These are phyloP conservation scores for Apiospora phragmitis DNA, from an alignment of 2,329 filamentous ascomycete species.

Conservation along the genomic window DNA sequence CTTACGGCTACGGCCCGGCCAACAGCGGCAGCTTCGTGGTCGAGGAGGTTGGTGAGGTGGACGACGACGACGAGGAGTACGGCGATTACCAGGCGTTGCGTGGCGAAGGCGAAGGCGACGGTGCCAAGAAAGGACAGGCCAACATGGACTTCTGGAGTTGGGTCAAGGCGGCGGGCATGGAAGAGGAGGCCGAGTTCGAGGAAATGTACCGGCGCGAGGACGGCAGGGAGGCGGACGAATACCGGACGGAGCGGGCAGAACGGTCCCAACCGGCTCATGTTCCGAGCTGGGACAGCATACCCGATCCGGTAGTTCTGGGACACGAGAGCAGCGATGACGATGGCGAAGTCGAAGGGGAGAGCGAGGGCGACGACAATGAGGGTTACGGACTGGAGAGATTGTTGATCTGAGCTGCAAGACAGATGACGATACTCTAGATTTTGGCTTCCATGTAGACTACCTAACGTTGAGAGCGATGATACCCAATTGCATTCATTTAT, in stretches of 20 bases:
- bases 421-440: background rate
- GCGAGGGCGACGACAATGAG: background rate
- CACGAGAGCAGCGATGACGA: background rate
- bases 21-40: slow-evolving; percentile 43
- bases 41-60: slow-evolving; percentile 44
- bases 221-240: slow-evolving; percentile 13
- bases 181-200: slow-evolving; percentile 7
- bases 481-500: background rate
- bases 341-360: background rate
- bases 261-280: slow-evolving; percentile 5
- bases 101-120: slow-evolving; percentile 23
- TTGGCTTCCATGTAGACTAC: background rate
- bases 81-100: slow-evolving; percentile 39
- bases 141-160: slow-evolving; percentile 26
- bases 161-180: slow-evolving; percentile 22
- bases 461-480: background rate
- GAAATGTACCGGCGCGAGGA: background rate
- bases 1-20: slow-evolving; percentile 46
- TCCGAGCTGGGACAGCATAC: slow-evolving; percentile 46
- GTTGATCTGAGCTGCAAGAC: background rate
- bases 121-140: background rate
- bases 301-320: slow-evolving; percentile 48
- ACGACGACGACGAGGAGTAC: slow-evolving; percentile 44
- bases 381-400: background rate
- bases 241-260: slow-evolving; percentile 12